Percentiles rank a stretch among this genome's conserved stretches.
Conservation (phyloP, 768 basidiomycete species). For the Suillus weaverae region DNA sequence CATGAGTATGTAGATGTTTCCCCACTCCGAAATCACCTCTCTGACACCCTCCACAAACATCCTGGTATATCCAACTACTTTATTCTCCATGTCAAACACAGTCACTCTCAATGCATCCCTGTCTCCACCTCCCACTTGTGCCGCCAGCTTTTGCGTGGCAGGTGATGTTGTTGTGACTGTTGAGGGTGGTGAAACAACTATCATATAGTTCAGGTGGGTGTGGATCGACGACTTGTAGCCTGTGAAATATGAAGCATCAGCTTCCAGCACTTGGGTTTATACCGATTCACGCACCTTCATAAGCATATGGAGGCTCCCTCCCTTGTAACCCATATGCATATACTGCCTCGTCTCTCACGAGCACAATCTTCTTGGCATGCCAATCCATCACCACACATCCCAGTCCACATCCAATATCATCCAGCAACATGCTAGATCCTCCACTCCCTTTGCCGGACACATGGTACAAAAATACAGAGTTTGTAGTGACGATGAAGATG, state of each 20-base stretch:
- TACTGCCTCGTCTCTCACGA: slow-evolving; percentile 90
- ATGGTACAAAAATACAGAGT: slow-evolving; percentile 74
- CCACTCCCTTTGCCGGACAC: slow-evolving; percentile 72
- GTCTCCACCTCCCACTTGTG: slow-evolving; percentile 24
- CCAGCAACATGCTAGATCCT: slow-evolving; percentile 65
- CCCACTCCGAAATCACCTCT: slow-evolving; percentile 81
- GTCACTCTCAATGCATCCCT: slow-evolving; percentile 77
- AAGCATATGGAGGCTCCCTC: slow-evolving; percentile 82
- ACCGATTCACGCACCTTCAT: slow-evolving; percentile 65
- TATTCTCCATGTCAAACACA: slow-evolving; percentile 90
- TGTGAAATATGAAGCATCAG: slow-evolving; percentile 2
- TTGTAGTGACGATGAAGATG: slow-evolving; percentile 89
- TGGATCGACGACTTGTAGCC: slow-evolving; percentile 69
- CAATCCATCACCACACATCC: slow-evolving; percentile 85
- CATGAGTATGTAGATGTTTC: slow-evolving; percentile 73
- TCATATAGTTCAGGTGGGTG: slow-evolving; percentile 76
- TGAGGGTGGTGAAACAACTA: slow-evolving; percentile 88
- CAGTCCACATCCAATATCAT: slow-evolving; percentile 83
- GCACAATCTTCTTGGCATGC: slow-evolving; percentile 68
- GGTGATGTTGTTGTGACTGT: slow-evolving; percentile 57
- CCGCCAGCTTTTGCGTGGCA: slow-evolving; percentile 43
- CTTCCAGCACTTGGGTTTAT: slow-evolving; percentile 3
- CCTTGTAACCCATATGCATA: slow-evolving; percentile 84
- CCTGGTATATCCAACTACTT: slow-evolving; percentile 81
- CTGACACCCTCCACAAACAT: slow-evolving; percentile 82